Conservation (phyloP, 495 filamentous ascomycete genomes). For the Penicillium arizonense region DNA sequence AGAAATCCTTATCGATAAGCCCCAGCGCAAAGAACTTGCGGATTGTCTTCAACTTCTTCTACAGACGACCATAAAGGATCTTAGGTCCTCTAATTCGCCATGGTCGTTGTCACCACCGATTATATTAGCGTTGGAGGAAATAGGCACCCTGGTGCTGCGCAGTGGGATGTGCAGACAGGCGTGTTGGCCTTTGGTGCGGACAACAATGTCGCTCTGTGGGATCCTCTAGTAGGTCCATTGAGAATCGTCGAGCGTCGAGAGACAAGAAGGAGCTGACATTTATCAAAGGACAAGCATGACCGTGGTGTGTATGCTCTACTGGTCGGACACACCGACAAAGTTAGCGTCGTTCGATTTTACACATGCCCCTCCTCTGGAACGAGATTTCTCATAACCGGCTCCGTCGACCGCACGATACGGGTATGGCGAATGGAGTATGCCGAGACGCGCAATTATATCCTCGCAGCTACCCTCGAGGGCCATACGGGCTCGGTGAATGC, state of each 20-base stretch:
- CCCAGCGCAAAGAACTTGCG: constrained; percentile 22
- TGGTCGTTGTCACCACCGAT: constrained; percentile 48
- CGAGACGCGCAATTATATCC: constrained; percentile 29
- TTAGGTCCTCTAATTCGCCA: constrained; percentile 15
- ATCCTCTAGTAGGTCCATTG: constrained; percentile 64
- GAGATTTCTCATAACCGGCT: constrained; percentile 70
- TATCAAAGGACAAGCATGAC: constrained; percentile 42
- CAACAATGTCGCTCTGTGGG: constrained; percentile 85
- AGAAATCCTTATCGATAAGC: constrained; percentile 47
- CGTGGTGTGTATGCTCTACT: constrained; percentile 67
- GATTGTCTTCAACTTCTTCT: constrained; percentile 17
- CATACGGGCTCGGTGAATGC: constrained; percentile 79
- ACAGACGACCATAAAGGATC: background rate
- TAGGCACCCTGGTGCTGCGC: constrained; percentile 81
- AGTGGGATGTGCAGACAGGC: constrained; percentile 74
- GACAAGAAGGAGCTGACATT: constrained; percentile 8
- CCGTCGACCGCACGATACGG: constrained; percentile 74
- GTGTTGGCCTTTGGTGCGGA: constrained; percentile 88
- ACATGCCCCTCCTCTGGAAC: constrained; percentile 44
- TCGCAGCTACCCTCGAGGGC: constrained; percentile 51
- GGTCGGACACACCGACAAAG: constrained; percentile 75
- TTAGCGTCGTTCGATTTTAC: constrained; percentile 83
- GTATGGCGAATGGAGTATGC: constrained; percentile 57
- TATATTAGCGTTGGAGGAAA: constrained; percentile 89
- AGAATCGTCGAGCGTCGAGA: background rate